Evolutionary conservation across 352 stramenopile genomes (phyloP), one percentile per base, ranked within the genome.

Genomic region (Halophytophthora batemanensis): DNA sequence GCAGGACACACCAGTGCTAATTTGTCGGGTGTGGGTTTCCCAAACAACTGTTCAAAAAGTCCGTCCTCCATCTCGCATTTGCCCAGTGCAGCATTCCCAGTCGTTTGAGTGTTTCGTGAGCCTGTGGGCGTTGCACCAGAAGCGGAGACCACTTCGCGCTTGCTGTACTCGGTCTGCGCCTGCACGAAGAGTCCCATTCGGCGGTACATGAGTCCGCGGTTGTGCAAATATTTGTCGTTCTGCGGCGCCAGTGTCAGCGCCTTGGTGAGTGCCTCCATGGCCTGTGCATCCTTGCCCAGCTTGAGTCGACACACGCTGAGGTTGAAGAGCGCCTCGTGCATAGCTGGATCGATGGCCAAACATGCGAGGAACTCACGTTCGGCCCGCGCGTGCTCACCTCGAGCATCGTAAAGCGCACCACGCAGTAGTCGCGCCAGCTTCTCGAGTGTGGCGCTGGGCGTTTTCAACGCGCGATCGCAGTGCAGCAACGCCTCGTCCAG

Each of bases 251-350:
- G 39, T n/a, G 55, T 31, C 14, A 85, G 60, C 5, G 74, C 74
- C 2, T 70, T 56, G 10, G 68, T 68, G 11, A 82, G 48, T 0
- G 66, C 63, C 39, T 71, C 29, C 7, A 85, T 49, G 2, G 74
- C 74, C 17, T 59, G 29, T 2, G 51, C 35, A 36, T 82, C 74
- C 29, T 76, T 74, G 34, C 71, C 74, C 31, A 74, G 57, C 42
- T 85, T 82, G 7, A 85, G 58, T 31, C 54, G 41, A 15, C 65
- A 65, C 14, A 85, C 74, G 48, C 74, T 82, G 15, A 80, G 61
- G 21, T 85, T 82, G 47, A 86, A 90, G 41, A 79, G 55, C 23
- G 79, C 77, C 52, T 90, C 65, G 46, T 90, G 79, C 42, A 87
- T 63, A 14, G 40, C 39, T 29, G 74, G 54, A 48, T 90, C 74